A percentile compares a stretch with the other conserved stretches of the same genome.
phyloP scores from a whole-genome alignment of 2,329 filamentous ascomycete genomes.

The Fusarium tjaetaba region DNA sequence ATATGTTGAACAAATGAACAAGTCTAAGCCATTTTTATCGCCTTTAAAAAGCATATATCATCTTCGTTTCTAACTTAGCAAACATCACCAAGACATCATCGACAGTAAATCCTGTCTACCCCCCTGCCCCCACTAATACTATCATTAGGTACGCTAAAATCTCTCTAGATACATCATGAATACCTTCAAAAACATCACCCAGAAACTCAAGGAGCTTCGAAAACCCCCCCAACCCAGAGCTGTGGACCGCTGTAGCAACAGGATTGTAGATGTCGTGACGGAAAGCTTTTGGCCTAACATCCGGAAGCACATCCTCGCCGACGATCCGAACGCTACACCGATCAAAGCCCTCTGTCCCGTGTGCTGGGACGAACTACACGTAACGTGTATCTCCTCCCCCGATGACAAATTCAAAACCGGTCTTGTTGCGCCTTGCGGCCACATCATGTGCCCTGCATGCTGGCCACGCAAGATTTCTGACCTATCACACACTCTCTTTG shows the following conservation, averaged over 20 bases:
- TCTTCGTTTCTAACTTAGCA: accelerated
- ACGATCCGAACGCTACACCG: not conserved
- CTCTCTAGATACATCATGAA: not conserved
- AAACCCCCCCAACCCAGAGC: not conserved
- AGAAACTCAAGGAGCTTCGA: not conserved
- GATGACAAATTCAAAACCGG: not conserved
- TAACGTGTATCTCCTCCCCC: not conserved
- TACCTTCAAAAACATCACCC: not conserved
- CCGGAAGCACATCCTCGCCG: not conserved
- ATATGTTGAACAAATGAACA: not conserved
- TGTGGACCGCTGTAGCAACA: not conserved
- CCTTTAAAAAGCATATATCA: not conserved
- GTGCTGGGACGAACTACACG: not conserved
- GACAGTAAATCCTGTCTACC: too few species aligned
- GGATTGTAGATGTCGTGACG: accelerated
- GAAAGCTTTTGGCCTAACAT: slow-evolving; percentile 6
- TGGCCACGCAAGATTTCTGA: not conserved
- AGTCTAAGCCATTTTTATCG: accelerated
- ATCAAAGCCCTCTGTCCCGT: not conserved
- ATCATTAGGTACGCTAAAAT: not conserved
- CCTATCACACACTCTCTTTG: not conserved
- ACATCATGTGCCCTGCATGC: slow-evolving; percentile 4
- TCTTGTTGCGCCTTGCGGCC: slow-evolving; percentile 4
- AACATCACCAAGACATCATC: not conserved
- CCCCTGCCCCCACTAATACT: too few species aligned